Percentiles rank a stretch among this genome's conserved stretches.
phyloP scores from a whole-genome alignment of 495 filamentous ascomycete species.

The Aspergillus incahuasiensis region DNA sequence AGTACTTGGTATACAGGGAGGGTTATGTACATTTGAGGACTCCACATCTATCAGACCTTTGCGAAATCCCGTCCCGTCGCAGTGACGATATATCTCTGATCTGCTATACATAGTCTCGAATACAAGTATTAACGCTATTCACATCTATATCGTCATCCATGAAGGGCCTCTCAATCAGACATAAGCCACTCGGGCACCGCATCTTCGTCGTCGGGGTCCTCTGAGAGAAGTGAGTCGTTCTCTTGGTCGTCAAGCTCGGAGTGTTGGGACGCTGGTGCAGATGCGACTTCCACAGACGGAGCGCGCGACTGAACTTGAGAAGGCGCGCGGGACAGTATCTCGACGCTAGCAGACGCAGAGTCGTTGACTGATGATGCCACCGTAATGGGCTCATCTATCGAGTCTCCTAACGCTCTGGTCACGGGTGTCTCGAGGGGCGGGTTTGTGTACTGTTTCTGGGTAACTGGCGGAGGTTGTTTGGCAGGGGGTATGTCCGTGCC shows the following conservation, averaged over 20 bases:
- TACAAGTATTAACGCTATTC: no score
- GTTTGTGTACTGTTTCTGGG: background rate
- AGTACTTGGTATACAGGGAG: no score
- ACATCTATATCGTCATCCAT: background rate
- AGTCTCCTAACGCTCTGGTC: background rate
- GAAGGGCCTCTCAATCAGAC: constrained; percentile 19
- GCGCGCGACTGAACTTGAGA: constrained; percentile 16
- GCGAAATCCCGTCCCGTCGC: no score
- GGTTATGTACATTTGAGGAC: no score
- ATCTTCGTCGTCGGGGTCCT: constrained; percentile 66
- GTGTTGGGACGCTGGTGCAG: constrained; percentile 5
- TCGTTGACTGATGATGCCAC: constrained; percentile 4
- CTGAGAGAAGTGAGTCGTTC: constrained; percentile 47
- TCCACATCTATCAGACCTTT: no score
- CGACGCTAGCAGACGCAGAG: constrained; percentile 26
- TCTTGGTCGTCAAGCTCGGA: constrained; percentile 34
- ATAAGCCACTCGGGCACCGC: constrained; percentile 62
- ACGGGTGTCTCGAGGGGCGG: background rate
- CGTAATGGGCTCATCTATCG: background rate
- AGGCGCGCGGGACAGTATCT: constrained; percentile 18
- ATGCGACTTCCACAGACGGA: background rate
- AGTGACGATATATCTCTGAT: no score
- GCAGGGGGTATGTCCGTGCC: background rate
- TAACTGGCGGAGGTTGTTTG: background rate
- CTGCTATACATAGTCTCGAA: no score